Evolutionary conservation across 331 rosid genomes (phyloP), one percentile per base, ranked within the genome.

Genomic region (Dryas integrifolia): DNA sequence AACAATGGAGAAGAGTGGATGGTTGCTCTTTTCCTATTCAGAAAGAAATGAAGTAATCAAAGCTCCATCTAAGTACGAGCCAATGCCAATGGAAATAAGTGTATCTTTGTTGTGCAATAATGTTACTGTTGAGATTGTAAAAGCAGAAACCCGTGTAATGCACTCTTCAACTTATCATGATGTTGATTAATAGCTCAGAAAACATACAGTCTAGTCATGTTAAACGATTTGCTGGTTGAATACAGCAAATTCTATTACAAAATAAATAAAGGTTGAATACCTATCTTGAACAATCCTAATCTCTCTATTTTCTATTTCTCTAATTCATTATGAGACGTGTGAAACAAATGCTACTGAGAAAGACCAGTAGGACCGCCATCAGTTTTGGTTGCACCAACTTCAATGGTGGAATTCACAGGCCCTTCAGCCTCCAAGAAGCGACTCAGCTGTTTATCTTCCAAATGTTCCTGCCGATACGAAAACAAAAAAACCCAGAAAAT

Each of bases 1-100:
- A 94, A 83, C 58, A 70, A 88, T 14, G 98, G 96, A 21, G 97
- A 91, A 84, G 98, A 94, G 82, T 94, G 88, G 98, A 91, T 91
- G 96, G 90, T 94, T 59, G 83, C 84, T 41, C 95, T 62, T 70
- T 91, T 88, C 76, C 85, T 94, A 9, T 88, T 94, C 83, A 85
- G 85, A 74, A 94, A 85, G 95, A 91, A 85, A 69, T 84, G 67
- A 88, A 55, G 41, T 18, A 53, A 30, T 3, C 1, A 40, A 8
- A 61, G 39, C 50, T 61, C 71, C 5, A 16, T 30, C 51, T 77
- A 70, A 6, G 14, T 5, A 8, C n/a, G 9, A 9, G 44, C 40
- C 41, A 44, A 21, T 43, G 55, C 1, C 43, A 2, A n/a, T 16
- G 65, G 14, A 62, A 50, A 12, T 5, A 50, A 50, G 15, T 14